phyloP scores from a whole-genome alignment of 805 yeast species.

The Pichia ethanolica region DNA sequence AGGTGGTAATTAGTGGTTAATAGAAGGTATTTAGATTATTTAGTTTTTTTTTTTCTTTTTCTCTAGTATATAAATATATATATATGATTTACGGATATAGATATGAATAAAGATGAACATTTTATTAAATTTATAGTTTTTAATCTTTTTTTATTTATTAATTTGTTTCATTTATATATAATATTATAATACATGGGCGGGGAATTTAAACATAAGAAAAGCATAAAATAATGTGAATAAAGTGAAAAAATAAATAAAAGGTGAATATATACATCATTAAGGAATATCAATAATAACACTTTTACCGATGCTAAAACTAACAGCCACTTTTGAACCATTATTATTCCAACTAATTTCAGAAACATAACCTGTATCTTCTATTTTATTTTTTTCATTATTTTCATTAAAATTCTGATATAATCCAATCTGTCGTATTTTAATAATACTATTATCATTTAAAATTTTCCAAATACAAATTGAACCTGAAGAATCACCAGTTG shows the following conservation, averaged over 20 bases:
- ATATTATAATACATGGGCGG: too few species aligned
- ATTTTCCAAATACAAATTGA: conserved; percentile 47
- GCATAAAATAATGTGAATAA: background rate
- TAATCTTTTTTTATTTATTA: too few species aligned
- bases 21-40: too few species aligned
- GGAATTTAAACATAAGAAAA: too few species aligned
- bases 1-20: too few species aligned
- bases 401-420: conserved; percentile 19
- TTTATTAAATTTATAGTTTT: too few species aligned
- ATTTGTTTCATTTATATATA: too few species aligned
- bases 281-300: conserved; percentile 21
- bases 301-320: conserved; percentile 20
- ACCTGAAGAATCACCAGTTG: conserved; percentile 63
- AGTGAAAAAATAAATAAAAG: background rate
- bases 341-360: conserved; percentile 22
- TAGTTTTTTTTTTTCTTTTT: too few species aligned
- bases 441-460: conserved; percentile 1
- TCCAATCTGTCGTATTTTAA: conserved; percentile 11
- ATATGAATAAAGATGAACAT: too few species aligned
- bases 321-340: conserved; percentile 19
- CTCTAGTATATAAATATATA: too few species aligned
- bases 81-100: too few species aligned
- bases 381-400: conserved; percentile 5
- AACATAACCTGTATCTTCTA: conserved; percentile 7
- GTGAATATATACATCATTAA: background rate